Conservation (phyloP, 768 basidiomycete genomes). For the Auricularia auricula-judae region DNA sequence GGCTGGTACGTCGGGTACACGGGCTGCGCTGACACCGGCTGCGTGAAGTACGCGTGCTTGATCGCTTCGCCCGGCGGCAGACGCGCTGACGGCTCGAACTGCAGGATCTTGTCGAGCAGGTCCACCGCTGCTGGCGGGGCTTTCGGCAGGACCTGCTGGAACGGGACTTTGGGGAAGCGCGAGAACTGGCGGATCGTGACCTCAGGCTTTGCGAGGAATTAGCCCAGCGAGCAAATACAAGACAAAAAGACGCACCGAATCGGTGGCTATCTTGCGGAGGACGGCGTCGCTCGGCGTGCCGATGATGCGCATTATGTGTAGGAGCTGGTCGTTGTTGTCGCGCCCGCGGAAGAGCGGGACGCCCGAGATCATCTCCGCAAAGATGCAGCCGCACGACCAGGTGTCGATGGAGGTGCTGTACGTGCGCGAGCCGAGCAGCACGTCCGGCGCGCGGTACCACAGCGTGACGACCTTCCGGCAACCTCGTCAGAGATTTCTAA, state of each 20-base stretch:
- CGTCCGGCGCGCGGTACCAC: conserved; percentile 98
- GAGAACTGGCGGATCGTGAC: conserved; percentile 76
- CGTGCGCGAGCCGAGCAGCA: conserved; percentile 90
- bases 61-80: conserved; percentile 87
- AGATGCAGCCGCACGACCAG: conserved; percentile 98
- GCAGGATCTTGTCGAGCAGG: conserved; percentile 85
- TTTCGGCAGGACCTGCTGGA: conserved; percentile 72
- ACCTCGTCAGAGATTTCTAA: too few relatives aligned
- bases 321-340: conserved; percentile 93
- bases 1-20: neutral
- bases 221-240: neutral
- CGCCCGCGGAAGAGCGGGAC: conserved; percentile 93
- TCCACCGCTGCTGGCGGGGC: conserved; percentile 73
- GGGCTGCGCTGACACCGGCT: neutral
- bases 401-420: conserved; percentile 98
- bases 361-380: conserved; percentile 98
- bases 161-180: conserved; percentile 76
- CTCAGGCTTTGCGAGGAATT: conserved; percentile 49
- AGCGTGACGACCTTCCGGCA: conserved; percentile 77
- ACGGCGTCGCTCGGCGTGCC: conserved; percentile 88
- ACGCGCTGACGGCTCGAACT: conserved; percentile 90
- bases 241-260: conserved; percentile 52
- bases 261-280: conserved; percentile 77
- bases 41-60: conserved; percentile 74
- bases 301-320: conserved; percentile 94